Percentiles rank a stretch among this genome's conserved stretches.
These are phyloP conservation scores for Populus hybrid DNA, from an alignment of 441 rosid species.

Conservation along the genomic window DNA sequence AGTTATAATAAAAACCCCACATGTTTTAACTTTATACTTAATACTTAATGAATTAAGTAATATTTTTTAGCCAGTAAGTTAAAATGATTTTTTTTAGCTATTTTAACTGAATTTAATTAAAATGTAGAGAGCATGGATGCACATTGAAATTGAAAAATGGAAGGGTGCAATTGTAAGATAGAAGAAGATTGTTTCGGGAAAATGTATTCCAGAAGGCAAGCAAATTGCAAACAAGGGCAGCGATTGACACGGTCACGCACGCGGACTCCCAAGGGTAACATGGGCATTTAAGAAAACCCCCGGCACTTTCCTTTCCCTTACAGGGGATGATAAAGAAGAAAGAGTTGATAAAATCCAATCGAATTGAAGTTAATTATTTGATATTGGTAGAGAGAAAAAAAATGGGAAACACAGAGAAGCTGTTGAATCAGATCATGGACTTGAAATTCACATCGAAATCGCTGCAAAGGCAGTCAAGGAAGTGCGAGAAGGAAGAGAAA, in stretches of 20 bases:
- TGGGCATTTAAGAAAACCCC: background rate
- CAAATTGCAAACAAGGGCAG: too few relatives aligned
- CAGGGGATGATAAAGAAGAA: background rate
- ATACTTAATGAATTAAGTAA: background rate
- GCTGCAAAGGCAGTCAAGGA: constrained; percentile 67
- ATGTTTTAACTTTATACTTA: too few relatives aligned
- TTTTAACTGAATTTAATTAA: too few relatives aligned
- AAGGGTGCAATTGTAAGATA: background rate
- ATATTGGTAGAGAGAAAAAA: background rate
- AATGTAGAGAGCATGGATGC: background rate
- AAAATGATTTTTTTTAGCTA: too few relatives aligned
- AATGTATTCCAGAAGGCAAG: background rate
- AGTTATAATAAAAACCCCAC: too few relatives aligned
- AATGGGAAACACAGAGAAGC: constrained; percentile 91
- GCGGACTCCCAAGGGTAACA: background rate
- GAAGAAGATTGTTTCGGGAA: background rate
- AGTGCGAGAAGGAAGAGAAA: constrained; percentile 17
- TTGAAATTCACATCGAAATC: constrained; percentile 85
- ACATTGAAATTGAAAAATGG: background rate
- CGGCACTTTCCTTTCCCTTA: background rate
- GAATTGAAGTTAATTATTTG: background rate
- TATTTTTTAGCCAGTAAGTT: background rate
- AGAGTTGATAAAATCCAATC: background rate
- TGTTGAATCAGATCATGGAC: constrained; percentile 91
- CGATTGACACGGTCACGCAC: background rate